A percentile compares a stretch with the other conserved stretches of the same genome.
Evolutionary conservation across 192 early-diverging fungal genomes (phyloP).

Genomic region (Gorgonomyces haynaldii): DNA sequence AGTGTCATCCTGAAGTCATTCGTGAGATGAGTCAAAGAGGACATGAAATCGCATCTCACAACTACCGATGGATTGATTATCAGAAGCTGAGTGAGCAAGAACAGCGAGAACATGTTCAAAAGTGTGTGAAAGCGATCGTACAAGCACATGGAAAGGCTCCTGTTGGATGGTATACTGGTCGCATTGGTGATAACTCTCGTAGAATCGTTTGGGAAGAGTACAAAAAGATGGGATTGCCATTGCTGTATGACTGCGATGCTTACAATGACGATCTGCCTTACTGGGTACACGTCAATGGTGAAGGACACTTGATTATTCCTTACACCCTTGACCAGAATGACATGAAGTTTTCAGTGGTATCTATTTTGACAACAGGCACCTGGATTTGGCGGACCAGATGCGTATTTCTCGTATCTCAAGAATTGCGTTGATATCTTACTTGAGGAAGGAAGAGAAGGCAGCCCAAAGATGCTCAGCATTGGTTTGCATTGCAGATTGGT

Average conservation of each 20-base stretch:
- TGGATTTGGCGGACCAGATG: slow-evolving; percentile 34
- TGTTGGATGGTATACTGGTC: slow-evolving; percentile 40
- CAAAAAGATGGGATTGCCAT: slow-evolving; percentile 21
- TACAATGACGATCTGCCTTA: slow-evolving; percentile 48
- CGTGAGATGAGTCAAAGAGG: slow-evolving; percentile 23
- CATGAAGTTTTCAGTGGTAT: slow-evolving; percentile 34
- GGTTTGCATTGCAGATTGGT: slow-evolving; percentile 39
- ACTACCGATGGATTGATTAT: slow-evolving; percentile 26
- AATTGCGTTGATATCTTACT: slow-evolving; percentile 35
- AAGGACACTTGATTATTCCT: slow-evolving; percentile 28
- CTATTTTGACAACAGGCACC: slow-evolving; percentile 18
- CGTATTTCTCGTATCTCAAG: slow-evolving; percentile 36
- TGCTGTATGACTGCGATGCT: slow-evolving; percentile 40
- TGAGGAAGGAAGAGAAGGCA: slow-evolving; percentile 26
- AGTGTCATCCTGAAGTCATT: slow-evolving; percentile 26
- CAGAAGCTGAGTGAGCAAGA: slow-evolving; percentile 6
- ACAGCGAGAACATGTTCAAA: slow-evolving; percentile 23
- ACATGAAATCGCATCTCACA: slow-evolving; percentile 41
- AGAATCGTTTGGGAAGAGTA: slow-evolving; percentile 27
- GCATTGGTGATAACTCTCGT: slow-evolving; percentile 20
- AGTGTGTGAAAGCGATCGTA: slow-evolving; percentile 22
- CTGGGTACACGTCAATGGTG: slow-evolving; percentile 17
- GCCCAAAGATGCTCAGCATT: slow-evolving; percentile 36
- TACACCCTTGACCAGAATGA: slow-evolving; percentile 42
- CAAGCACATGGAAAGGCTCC: slow-evolving; percentile 24